These are phyloP conservation scores for Arabidopsis hybrid DNA, from an alignment of 441 rosid species.

Conservation along the genomic window DNA sequence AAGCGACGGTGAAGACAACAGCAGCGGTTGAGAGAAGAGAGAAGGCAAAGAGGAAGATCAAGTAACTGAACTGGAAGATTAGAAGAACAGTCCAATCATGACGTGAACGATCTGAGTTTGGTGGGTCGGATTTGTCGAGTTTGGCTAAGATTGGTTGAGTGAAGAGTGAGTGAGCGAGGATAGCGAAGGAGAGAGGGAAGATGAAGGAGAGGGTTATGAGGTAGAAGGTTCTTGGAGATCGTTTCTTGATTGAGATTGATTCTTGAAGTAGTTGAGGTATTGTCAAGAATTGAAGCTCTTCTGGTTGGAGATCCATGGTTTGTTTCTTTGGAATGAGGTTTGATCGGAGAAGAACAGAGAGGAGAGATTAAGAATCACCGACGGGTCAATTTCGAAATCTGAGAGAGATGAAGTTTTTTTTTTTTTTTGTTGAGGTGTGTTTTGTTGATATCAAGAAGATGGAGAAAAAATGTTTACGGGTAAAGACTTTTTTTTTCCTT, in stretches of 20 bases:
- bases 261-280: constrained; percentile 66
- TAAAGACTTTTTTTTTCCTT: constrained; percentile 13
- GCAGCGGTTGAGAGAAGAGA: constrained; percentile 96
- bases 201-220: constrained; percentile 76
- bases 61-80: constrained; percentile 74
- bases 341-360: constrained; percentile 13
- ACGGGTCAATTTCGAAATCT: constrained; percentile 30
- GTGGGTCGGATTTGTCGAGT: constrained; percentile 56
- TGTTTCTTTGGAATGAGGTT: neutral
- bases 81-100: constrained; percentile 80
- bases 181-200: constrained; percentile 94
- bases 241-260: constrained; percentile 77
- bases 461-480: neutral
- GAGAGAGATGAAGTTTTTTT: constrained; percentile 9
- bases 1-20: constrained; percentile 92
- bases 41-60: constrained; percentile 91
- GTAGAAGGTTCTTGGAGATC: constrained; percentile 76
- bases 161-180: constrained; percentile 93
- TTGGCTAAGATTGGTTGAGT: constrained; percentile 72
- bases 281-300: constrained; percentile 83
- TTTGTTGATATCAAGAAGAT: constrained; percentile 8
- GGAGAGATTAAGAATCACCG: constrained; percentile 11
- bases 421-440: neutral
- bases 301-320: constrained; percentile 83
- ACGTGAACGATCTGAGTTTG: constrained; percentile 54